Base-by-base conservation (phyloP, 2,329 filamentous ascomycete genomes). In the Curvularia sp. region DNA sequence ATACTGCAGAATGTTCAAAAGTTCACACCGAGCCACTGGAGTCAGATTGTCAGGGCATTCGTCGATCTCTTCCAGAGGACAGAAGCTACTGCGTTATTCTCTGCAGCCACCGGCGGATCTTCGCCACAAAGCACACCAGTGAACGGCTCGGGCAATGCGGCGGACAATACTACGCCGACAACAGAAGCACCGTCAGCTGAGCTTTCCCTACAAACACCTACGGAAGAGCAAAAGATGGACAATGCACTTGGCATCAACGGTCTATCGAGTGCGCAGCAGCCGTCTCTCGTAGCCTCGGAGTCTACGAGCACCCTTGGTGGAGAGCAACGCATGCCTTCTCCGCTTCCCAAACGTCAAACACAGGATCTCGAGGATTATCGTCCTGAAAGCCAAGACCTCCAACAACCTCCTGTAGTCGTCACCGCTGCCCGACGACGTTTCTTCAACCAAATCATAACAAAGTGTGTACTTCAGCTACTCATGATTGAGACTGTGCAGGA, bases 401-500 rank as follows among this genome's bases (percentile, higher is more conserved):
- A 96, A 75, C 92, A 95, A 76, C 92, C 96, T 59, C 92, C 94
- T 0, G 86, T 97, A 5, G 91, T 96, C 0, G 94, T 99, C 5
- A 98, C 95, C 1, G 92, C 93, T 2, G 93, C 95, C 0, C 90
- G 95, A 26, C 88, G 95, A 35, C 90, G 93, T 52, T 97, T 97
- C 82, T 99, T 99, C 84, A 99, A 99, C 80, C 91, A 94, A 67
- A 99, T 99, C 77, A 99, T 99, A 78, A 97, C 94, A 13, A 94
- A 96, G 66, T 99, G 95, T 75, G 96, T 99, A 4, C 83, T 99
- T 8, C 96, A 99, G 77, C 86, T 99, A 2, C 87, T 99, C 64
- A 99, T 99, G 93, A 99, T 99, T 69, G 96, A 99, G 78, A 99
- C 96, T 0, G 96, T 99, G 42, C 96, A 96, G 72, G 96, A 99